Conservation (phyloP, 495 filamentous ascomycete genomes). For the Stereocaulon alpinum region DNA sequence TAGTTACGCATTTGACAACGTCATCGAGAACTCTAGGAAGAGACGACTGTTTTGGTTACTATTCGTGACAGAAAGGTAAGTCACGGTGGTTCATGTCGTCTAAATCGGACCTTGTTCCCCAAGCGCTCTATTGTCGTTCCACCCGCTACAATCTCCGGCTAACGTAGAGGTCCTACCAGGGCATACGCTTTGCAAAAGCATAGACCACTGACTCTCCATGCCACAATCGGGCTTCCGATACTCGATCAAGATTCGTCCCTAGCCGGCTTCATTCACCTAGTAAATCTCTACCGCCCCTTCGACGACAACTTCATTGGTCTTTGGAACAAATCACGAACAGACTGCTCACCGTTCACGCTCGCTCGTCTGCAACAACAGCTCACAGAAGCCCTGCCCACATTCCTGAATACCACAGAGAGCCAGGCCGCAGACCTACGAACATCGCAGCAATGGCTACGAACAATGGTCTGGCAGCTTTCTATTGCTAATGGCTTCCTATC, state of each 20-base stretch:
- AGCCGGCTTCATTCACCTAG: conserved; percentile 52
- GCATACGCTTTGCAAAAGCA: conserved; percentile 71
- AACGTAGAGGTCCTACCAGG: conserved; percentile 26
- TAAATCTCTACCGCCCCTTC: conserved; percentile 60
- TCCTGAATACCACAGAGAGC: conserved; percentile 52
- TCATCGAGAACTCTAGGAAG: conserved; percentile 41
- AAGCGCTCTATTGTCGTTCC: not conserved
- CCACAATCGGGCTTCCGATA: conserved; percentile 53
- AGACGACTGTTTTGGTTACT: conserved; percentile 54
- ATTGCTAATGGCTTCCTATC: conserved; percentile 44
- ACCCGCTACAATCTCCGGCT: not conserved
- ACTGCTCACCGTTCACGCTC: conserved; percentile 50
- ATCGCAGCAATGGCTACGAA: conserved; percentile 78
- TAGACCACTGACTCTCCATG: conserved; percentile 59
- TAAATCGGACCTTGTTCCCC: not conserved
- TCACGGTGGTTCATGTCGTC: not conserved
- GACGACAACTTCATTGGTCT: conserved; percentile 58
- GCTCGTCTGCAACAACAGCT: conserved; percentile 54
- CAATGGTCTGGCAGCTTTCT: conserved; percentile 65
- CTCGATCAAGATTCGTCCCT: conserved; percentile 42
- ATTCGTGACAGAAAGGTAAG: conserved; percentile 50
- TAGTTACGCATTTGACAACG: conserved; percentile 35
- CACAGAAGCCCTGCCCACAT: conserved; percentile 49
- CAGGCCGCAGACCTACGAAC: conserved; percentile 60
- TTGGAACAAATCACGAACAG: conserved; percentile 59